These are phyloP conservation scores for Sphagnum contortum DNA, from an alignment of 225 moss, liverwort and hornwort species.

Conservation along the genomic window DNA sequence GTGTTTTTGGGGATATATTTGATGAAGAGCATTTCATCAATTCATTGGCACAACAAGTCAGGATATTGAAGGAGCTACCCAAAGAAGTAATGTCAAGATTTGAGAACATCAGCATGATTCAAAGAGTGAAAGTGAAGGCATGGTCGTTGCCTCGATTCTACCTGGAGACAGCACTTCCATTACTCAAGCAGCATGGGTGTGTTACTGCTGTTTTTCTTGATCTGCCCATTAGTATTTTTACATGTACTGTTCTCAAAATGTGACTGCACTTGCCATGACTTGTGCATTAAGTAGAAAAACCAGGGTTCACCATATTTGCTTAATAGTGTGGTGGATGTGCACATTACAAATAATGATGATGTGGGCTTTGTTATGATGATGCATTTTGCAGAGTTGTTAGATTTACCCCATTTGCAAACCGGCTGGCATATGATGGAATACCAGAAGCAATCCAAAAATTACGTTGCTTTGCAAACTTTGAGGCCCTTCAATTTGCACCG, in stretches of 20 bases:
- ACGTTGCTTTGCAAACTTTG: slow-evolving; percentile 85
- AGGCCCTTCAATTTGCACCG: slow-evolving; percentile 72
- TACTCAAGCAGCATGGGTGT: slow-evolving; percentile 62
- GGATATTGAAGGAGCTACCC: slow-evolving; percentile 64
- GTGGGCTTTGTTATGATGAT: too few species aligned
- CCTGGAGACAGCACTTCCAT: slow-evolving; percentile 64
- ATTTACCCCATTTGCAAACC: slow-evolving; percentile 94
- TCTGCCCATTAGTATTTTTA: too few species aligned
- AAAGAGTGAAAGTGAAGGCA: slow-evolving; percentile 76
- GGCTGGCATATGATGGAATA: slow-evolving; percentile 78
- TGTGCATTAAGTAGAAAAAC: too few species aligned
- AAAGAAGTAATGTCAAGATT: slow-evolving; percentile 32
- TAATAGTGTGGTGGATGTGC: too few species aligned
- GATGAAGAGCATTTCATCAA: slow-evolving; percentile 78
- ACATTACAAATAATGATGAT: too few species aligned
- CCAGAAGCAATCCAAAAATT: slow-evolving; percentile 68
- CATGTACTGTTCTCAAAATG: too few species aligned
- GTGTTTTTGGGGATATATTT: slow-evolving; percentile 81
- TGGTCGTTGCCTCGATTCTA: slow-evolving; percentile 74
- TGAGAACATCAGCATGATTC: slow-evolving; percentile 69
- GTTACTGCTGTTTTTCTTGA: slow-evolving; percentile 3
- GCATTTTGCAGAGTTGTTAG: slow-evolving; percentile 63
- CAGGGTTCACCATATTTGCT: too few species aligned
- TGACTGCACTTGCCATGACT: too few species aligned
- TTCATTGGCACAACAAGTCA: slow-evolving; percentile 59